Conservation (phyloP, 176 grass and related monocot species). For the Aegilops speltoides region DNA sequence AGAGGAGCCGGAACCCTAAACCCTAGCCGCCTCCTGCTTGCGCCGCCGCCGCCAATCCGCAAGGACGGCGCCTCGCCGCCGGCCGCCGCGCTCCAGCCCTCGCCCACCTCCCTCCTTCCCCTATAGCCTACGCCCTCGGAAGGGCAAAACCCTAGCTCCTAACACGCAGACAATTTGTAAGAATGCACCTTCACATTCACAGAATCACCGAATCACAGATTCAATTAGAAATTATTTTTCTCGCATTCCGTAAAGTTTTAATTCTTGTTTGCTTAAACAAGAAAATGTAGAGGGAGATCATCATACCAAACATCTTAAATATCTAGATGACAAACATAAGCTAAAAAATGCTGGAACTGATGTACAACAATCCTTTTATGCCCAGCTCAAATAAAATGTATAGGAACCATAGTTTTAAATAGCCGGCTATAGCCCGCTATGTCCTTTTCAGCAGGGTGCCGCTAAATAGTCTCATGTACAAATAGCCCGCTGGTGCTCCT, state of each 20-base stretch:
- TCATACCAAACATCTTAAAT: slow-evolving; percentile 1
- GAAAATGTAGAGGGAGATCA: neutral
- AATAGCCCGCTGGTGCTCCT: too few relatives aligned
- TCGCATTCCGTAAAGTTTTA: slow-evolving; percentile 75
- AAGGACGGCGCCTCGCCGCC: too few relatives aligned
- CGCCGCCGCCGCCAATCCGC: too few relatives aligned
- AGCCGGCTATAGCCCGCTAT: too few relatives aligned
- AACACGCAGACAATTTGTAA: slow-evolving; percentile 57
- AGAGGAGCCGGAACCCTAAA: too few relatives aligned
- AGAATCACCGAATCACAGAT: slow-evolving; percentile 63
- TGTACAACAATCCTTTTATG: neutral
- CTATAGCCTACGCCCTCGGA: too few relatives aligned
- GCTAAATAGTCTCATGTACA: too few relatives aligned
- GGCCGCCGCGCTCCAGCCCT: too few relatives aligned
- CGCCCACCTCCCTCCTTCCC: too few relatives aligned
- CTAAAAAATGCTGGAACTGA: neutral
- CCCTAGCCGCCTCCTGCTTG: too few relatives aligned
- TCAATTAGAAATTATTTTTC: slow-evolving; percentile 70
- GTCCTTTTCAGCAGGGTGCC: too few relatives aligned
- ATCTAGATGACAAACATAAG: neutral
- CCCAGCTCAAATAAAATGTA: neutral
- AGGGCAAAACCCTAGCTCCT: too few relatives aligned
- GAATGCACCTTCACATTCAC: slow-evolving; percentile 56
- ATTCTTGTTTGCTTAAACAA: slow-evolving; percentile 55
- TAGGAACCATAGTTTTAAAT: neutral